Base-by-base conservation (phyloP, 2,329 filamentous ascomycete genomes). In the Colletotrichum sp. region DNA sequence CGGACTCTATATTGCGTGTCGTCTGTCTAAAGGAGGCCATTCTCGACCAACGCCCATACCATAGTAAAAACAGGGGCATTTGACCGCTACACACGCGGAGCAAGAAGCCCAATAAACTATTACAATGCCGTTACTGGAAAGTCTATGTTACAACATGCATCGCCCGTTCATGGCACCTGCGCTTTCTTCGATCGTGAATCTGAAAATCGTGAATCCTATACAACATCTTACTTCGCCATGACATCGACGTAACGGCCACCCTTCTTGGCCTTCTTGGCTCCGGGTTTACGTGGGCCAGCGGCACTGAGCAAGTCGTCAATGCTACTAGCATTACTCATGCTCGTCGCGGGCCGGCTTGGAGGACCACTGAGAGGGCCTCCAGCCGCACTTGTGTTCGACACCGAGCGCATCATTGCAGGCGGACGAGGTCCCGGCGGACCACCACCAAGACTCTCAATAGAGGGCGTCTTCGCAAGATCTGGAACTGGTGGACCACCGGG, bases 171-270 rank as follows among this genome's bases (percentile, higher is more conserved):
- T 55, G 34, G 63, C 57, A 32, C 63, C 63, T 26, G 63, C 67
- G 55, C 69, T 32, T 32, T 62, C 21, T 32, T 64, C 30, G 69
- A 32, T 73, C 60, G n/a, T 73, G 32, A 66, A 52, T 65, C 28
- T 49, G 32, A 44, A 68, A 73, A 68, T 64, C 57, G 57, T 21
- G 60, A 68, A 68, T 44, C 39, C 49, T 64, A 21, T 26, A 21
- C 34, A 16, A 28, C 30, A 24, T 55, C 65, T 34, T 85, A 90
- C 81, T 95, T 93, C 12, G 94, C 94, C 96, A 99, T 98, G 76
- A 99, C 95, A 89, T 99, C 97, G 34, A 99, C 93, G 88, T 99
- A 99, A 32, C 96, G 89, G 34, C 95, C 94, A 26, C 93, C 92
- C 89, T 96, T 98, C 88, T 95, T 95, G 81, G 91, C 88, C 84